Conservation (phyloP, 192 early-diverging fungal species). For the Spinellus fusiger region DNA sequence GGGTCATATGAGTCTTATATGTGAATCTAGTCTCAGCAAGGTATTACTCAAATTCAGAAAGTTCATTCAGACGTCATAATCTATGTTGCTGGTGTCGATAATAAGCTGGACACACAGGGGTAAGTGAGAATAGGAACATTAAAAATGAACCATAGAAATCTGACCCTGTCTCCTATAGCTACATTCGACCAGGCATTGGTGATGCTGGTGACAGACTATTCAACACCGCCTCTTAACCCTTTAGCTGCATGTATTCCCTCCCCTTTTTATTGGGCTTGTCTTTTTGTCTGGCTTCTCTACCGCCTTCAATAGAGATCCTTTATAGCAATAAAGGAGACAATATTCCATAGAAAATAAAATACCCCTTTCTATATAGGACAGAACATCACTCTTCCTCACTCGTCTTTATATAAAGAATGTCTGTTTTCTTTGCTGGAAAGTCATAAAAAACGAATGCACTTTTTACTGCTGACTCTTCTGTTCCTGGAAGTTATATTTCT, state of each 20-base stretch:
- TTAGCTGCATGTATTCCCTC: neutral
- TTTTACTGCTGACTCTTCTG: too few species aligned
- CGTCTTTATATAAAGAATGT: too few species aligned
- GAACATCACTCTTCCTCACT: too few species aligned
- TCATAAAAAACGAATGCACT: too few species aligned
- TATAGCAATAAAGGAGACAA: too few species aligned
- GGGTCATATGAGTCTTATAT: neutral
- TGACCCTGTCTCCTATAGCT: conserved; percentile 14
- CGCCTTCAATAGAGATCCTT: neutral
- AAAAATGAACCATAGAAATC: neutral
- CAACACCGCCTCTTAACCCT: conserved; percentile 8
- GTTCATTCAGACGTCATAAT: conserved; percentile 52
- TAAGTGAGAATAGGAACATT: conserved; percentile 29
- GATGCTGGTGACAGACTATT: conserved; percentile 64
- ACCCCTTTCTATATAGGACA: too few species aligned
- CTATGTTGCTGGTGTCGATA: conserved; percentile 52
- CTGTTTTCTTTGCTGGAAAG: too few species aligned
- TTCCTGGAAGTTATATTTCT: too few species aligned
- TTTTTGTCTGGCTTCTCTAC: neutral
- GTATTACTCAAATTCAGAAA: conserved; percentile 22
- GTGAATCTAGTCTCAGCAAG: conserved; percentile 26
- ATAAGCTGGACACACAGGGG: conserved; percentile 48
- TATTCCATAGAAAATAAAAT: too few species aligned
- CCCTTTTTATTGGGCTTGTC: neutral
- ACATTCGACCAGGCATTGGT: conserved; percentile 45